Conservation (phyloP, 202 grass and related monocot species). For the Hordeum pubiflorum region DNA sequence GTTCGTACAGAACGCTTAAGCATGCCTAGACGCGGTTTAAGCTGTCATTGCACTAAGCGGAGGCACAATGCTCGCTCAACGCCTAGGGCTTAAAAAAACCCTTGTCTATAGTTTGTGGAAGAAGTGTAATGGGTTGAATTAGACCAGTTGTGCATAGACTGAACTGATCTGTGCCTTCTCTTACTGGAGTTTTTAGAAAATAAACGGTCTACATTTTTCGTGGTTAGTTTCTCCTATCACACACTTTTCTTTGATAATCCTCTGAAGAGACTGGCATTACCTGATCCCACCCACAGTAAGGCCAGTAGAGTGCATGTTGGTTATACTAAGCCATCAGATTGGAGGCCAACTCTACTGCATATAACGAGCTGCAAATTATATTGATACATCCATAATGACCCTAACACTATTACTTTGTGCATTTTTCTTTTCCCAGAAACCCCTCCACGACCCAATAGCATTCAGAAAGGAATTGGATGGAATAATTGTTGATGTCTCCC, state of each 20-base stretch:
- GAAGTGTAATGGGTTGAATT: background rate
- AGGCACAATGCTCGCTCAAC: too few relatives aligned
- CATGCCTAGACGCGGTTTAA: too few relatives aligned
- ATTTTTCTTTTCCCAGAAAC: slow-evolving; percentile 46
- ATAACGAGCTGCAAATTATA: slow-evolving; percentile 1
- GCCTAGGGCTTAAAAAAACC: too few relatives aligned
- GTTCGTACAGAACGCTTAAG: too few relatives aligned
- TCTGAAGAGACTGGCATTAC: background rate
- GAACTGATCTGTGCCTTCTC: slow-evolving; percentile 2
- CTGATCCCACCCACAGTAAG: background rate
- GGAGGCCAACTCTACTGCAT: slow-evolving; percentile 13
- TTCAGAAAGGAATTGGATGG: slow-evolving; percentile 76
- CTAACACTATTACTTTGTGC: slow-evolving; percentile 25
- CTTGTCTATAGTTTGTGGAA: background rate
- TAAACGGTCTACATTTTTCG: background rate
- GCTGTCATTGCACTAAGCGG: too few relatives aligned
- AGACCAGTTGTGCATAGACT: background rate
- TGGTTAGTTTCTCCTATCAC: background rate
- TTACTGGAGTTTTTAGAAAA: background rate
- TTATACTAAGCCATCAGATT: background rate
- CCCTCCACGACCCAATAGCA: slow-evolving; percentile 74
- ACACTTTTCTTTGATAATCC: slow-evolving; percentile 10
- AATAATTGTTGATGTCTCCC: slow-evolving; percentile 77
- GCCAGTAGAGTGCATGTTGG: background rate
- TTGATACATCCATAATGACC: slow-evolving; percentile 14